Conservation (phyloP, 257 asterid genomes). For the Rubia yunnanensis region DNA sequence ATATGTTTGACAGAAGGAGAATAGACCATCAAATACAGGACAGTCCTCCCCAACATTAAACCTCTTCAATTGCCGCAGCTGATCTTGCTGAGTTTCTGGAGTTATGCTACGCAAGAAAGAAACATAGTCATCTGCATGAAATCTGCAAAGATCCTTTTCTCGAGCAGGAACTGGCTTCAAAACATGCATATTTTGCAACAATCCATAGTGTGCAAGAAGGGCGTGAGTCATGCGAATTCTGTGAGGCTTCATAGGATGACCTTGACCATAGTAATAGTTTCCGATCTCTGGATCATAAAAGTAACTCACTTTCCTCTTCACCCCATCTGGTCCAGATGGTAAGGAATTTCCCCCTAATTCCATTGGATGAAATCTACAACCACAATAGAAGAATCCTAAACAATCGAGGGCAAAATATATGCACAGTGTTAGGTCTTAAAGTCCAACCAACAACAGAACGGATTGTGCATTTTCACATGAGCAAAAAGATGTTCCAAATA, state of each 20-base stretch:
- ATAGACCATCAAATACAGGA: conserved; percentile 21
- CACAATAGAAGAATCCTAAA: background rate
- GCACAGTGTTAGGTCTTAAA: background rate
- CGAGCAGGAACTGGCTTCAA: conserved; percentile 18
- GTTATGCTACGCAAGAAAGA: conserved; percentile 16
- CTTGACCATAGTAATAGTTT: conserved; percentile 22
- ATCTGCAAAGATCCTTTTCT: conserved; percentile 20
- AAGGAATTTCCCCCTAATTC: conserved; percentile 22
- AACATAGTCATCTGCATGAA: conserved; percentile 22
- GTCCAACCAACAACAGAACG: background rate
- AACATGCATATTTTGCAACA: conserved; percentile 14
- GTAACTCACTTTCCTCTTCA: conserved; percentile 23
- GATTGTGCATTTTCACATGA: background rate
- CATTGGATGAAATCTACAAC: background rate
- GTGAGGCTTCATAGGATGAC: conserved; percentile 26
- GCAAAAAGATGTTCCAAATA: background rate
- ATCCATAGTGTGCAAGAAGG: conserved; percentile 23
- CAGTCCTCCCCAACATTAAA: conserved; percentile 24
- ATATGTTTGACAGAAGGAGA: conserved; percentile 22
- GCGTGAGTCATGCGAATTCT: conserved; percentile 26
- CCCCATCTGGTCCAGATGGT: conserved; percentile 21
- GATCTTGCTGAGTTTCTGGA: conserved; percentile 23
- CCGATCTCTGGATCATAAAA: conserved; percentile 22
- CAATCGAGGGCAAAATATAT: background rate
- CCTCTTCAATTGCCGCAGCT: conserved; percentile 20